Conservation (phyloP, 768 basidiomycete species). For the Mrakia blollopis region DNA sequence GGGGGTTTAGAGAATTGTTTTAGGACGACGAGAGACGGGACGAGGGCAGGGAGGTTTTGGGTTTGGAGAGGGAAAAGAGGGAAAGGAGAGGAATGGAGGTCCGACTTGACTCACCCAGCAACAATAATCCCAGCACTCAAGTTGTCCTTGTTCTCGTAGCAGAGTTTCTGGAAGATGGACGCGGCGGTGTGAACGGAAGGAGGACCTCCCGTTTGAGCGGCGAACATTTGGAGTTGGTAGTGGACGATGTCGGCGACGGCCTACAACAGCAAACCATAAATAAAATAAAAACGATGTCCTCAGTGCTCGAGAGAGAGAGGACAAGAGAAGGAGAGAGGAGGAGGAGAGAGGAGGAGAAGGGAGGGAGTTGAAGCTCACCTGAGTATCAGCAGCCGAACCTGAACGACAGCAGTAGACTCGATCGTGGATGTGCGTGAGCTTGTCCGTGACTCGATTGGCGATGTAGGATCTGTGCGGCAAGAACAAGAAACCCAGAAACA, state of each 20-base stretch:
- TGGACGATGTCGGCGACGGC: conserved; percentile 90
- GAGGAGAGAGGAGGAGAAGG: background rate
- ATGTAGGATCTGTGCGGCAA: conserved; percentile 47
- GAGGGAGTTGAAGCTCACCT: conserved; percentile 44
- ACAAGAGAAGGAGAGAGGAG: background rate
- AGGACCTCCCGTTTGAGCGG: conserved; percentile 53
- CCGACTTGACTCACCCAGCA: conserved; percentile 59
- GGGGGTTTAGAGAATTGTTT: no score
- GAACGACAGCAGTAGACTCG: conserved; percentile 99
- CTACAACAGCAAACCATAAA: no score
- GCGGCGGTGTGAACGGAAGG: conserved; percentile 81
- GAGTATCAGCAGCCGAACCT: conserved; percentile 95
- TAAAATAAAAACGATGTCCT: no score
- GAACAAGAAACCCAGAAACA: background rate
- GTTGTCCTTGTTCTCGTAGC: conserved; percentile 88
- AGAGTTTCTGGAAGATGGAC: conserved; percentile 73
- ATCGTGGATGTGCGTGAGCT: conserved; percentile 92
- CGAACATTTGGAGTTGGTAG: conserved; percentile 47
- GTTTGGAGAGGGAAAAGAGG: no score
- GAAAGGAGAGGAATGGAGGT: background rate
- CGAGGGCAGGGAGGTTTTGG: background rate
- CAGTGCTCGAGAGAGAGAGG: background rate
- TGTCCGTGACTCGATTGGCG: conserved; percentile 97
- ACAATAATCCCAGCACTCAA: conserved; percentile 93
- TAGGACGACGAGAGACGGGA: background rate